phyloP scores from a whole-genome alignment of 352 stramenopile genomes.

The Pythium chondricola region DNA sequence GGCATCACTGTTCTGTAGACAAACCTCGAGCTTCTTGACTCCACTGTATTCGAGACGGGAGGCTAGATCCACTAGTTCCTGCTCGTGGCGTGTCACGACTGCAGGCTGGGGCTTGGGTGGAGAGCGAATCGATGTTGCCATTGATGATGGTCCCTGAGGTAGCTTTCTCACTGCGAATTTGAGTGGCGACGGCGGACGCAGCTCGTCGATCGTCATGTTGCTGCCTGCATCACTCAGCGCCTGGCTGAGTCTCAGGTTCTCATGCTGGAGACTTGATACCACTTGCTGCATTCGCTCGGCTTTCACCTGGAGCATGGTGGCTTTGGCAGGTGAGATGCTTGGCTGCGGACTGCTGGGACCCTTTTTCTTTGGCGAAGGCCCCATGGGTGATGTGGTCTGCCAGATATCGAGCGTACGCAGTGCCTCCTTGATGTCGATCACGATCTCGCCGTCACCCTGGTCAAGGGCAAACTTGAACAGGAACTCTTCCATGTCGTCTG shows the following conservation, averaged over 20 bases:
- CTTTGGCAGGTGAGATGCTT: slow-evolving; percentile 15
- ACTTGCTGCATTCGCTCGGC: slow-evolving; percentile 34
- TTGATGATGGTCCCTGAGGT: not conserved
- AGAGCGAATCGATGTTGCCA: not conserved
- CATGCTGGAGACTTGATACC: slow-evolving; percentile 34
- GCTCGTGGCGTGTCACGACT: slow-evolving; percentile 32
- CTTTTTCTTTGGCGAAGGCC: not conserved
- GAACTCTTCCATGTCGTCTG: slow-evolving; percentile 52
- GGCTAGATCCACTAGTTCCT: slow-evolving; percentile 39
- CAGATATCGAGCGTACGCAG: slow-evolving; percentile 55
- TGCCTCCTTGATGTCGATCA: slow-evolving; percentile 50
- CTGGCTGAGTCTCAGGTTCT: slow-evolving; percentile 38
- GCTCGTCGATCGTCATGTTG: not conserved
- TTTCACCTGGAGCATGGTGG: slow-evolving; percentile 28
- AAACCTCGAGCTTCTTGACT: slow-evolving; percentile 37
- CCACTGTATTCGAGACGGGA: slow-evolving; percentile 40
- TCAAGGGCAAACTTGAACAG: slow-evolving; percentile 47
- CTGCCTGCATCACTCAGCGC: slow-evolving; percentile 16
- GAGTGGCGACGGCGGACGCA: slow-evolving; percentile 10
- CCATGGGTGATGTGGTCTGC: slow-evolving; percentile 14
- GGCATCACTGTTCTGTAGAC: slow-evolving; percentile 23
- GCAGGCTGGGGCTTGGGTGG: not conserved
- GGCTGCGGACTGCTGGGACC: not conserved
- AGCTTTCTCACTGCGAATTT: slow-evolving; percentile 11
- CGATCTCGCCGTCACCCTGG: slow-evolving; percentile 23